Evolutionary conservation across 805 yeast genomes (phyloP).

Genomic region (Saturnispora besseyi): DNA sequence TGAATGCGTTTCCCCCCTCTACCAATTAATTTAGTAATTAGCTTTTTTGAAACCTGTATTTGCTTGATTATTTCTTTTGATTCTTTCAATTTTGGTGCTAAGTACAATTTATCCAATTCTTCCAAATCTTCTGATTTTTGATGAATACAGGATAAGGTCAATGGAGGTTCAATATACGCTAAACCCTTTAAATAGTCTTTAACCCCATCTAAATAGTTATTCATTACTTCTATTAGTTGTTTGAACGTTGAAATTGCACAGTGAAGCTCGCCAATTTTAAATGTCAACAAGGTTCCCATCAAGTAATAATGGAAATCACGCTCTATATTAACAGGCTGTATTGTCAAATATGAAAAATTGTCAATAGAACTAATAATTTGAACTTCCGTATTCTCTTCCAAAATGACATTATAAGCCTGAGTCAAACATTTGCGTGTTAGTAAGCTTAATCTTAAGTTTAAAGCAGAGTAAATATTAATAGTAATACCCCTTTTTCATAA

Average conservation of each 20-base stretch:
- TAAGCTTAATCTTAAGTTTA: not conserved
- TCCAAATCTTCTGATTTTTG: not conserved
- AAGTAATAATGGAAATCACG: not conserved
- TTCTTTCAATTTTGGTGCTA: not conserved
- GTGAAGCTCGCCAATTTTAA: not conserved
- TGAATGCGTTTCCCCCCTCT: slow-evolving; percentile 33
- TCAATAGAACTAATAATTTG: not conserved
- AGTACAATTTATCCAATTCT: not conserved
- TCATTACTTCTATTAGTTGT: not conserved
- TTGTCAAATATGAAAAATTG: not conserved
- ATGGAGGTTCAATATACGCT: not conserved
- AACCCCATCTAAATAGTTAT: not conserved
- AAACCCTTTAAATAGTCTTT: not conserved
- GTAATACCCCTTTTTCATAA: not conserved
- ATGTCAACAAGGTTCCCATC: not conserved
- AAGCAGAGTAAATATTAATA: too few species aligned
- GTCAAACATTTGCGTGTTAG: not conserved
- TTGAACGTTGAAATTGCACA: not conserved
- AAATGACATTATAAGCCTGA: not conserved
- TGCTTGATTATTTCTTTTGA: not conserved
- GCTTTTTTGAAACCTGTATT: not conserved
- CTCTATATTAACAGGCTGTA: not conserved
- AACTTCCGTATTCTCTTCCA: not conserved
- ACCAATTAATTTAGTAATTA: slow-evolving; percentile 35
- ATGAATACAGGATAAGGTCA: not conserved